A percentile compares a stretch with the other conserved stretches of the same genome.
phyloP scores from a whole-genome alignment of 345 rosid species.

The Garcia nutans region DNA sequence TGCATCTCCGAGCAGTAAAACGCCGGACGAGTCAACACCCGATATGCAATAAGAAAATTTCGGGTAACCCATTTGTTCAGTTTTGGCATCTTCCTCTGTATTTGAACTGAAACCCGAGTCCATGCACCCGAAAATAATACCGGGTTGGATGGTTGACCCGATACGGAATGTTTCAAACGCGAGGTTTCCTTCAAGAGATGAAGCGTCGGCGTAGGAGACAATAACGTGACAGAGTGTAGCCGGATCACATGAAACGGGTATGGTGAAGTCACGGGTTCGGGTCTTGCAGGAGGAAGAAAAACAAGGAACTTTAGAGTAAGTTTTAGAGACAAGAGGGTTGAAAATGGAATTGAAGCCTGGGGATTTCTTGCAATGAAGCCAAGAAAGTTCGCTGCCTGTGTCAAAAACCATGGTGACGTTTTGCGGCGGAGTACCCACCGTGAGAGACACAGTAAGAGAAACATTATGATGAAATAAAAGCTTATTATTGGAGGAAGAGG shows the following conservation, averaged over 20 bases:
- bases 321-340: conserved; percentile 41
- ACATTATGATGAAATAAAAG: conserved; percentile 55
- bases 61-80: conserved; percentile 56
- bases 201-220: conserved; percentile 55
- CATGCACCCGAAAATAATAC: conserved; percentile 70
- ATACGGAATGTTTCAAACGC: conserved; percentile 48
- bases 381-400: conserved; percentile 78
- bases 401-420: conserved; percentile 63
- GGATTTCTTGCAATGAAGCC: conserved; percentile 56
- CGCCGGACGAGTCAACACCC: conserved; percentile 61
- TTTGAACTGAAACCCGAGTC: conserved; percentile 60
- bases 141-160: conserved; percentile 43
- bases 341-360: conserved; percentile 39
- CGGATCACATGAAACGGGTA: conserved; percentile 51
- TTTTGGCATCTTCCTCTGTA: conserved; percentile 56
- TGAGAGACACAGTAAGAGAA: conserved; percentile 56
- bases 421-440: conserved; percentile 70
- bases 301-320: conserved; percentile 50
- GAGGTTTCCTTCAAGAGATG: conserved; percentile 61
- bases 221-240: conserved; percentile 49
- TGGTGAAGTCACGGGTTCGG: conserved; percentile 47
- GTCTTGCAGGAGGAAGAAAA: conserved; percentile 45
- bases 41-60: conserved; percentile 85
- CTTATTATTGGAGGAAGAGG: conserved; percentile 31
- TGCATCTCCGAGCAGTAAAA: conserved; percentile 61